Percentiles rank a stretch among this genome's conserved stretches.
Evolutionary conservation across 352 stramenopile genomes (phyloP).

Genomic region (Phytopythium ostracodes): DNA sequence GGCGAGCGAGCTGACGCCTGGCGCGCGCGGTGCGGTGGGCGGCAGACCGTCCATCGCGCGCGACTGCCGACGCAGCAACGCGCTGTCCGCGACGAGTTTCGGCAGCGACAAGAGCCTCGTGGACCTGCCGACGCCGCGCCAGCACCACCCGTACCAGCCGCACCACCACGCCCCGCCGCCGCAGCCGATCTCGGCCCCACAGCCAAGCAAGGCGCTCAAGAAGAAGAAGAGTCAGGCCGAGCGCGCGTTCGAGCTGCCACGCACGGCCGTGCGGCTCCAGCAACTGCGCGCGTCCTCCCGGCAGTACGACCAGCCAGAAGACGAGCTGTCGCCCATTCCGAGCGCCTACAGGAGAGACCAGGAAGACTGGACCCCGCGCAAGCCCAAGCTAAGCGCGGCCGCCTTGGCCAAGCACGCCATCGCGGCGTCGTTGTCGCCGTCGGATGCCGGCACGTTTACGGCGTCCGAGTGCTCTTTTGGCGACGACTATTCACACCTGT

Average conservation of each 20-base stretch:
- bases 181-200: neutral
- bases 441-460: slow-evolving; percentile 21
- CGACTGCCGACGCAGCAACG: neutral
- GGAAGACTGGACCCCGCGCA: neutral
- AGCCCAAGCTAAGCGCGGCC: neutral
- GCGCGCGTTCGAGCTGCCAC: slow-evolving; percentile 16
- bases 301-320: neutral
- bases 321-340: slow-evolving; percentile 6
- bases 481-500: slow-evolving; percentile 23
- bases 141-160: neutral
- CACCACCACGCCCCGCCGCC: neutral
- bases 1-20: slow-evolving; percentile 3
- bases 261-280: slow-evolving; percentile 25
- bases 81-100: neutral
- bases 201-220: slow-evolving; percentile 7
- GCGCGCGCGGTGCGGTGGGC: neutral
- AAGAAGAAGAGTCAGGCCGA: neutral
- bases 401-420: neutral
- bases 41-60: neutral
- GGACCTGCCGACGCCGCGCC: neutral
- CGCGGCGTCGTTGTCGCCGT: slow-evolving; percentile 16
- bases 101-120: slow-evolving; percentile 15
- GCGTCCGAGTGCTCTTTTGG: slow-evolving; percentile 50
- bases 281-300: slow-evolving; percentile 8
- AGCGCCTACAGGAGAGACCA: neutral